A percentile compares a stretch with the other conserved stretches of the same genome.
Evolutionary conservation across 495 filamentous ascomycete species (phyloP).

Genomic region (Choiromyces venosus): DNA sequence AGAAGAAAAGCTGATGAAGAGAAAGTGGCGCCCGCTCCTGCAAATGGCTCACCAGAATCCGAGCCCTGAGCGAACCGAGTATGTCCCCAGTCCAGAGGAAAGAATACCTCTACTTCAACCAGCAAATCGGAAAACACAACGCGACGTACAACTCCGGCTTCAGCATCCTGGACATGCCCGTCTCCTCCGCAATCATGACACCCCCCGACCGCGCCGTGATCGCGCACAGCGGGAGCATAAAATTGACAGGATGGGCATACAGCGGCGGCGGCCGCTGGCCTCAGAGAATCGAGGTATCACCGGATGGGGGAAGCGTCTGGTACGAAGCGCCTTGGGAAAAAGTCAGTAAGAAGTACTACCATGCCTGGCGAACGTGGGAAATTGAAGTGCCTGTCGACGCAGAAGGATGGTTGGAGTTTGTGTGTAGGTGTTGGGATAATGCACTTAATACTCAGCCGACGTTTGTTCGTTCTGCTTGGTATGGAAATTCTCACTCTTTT

Average conservation of each 20-base stretch:
- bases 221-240: conserved; percentile 53
- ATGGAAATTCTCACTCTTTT: background rate
- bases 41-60: conserved; percentile 57
- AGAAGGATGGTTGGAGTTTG: conserved; percentile 57
- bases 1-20: background rate
- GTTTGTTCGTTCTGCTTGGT: conserved; percentile 43
- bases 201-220: conserved; percentile 52
- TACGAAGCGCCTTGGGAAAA: conserved; percentile 53
- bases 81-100: conserved; percentile 48
- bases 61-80: conserved; percentile 48
- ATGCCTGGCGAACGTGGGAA: conserved; percentile 54
- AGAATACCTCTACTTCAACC: conserved; percentile 58
- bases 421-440: conserved; percentile 56
- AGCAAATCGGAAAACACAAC: conserved; percentile 59
- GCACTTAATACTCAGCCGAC: conserved; percentile 53
- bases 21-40: conserved; percentile 49
- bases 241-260: conserved; percentile 56
- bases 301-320: conserved; percentile 57
- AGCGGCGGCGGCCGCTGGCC: conserved; percentile 57
- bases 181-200: conserved; percentile 56
- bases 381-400: conserved; percentile 53
- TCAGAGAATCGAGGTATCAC: conserved; percentile 53
- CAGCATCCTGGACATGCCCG: conserved; percentile 61
- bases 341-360: conserved; percentile 51
- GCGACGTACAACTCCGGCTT: conserved; percentile 51